phyloP scores from a whole-genome alignment of 352 stramenopile species.

The Phytophthora ohioensis region DNA sequence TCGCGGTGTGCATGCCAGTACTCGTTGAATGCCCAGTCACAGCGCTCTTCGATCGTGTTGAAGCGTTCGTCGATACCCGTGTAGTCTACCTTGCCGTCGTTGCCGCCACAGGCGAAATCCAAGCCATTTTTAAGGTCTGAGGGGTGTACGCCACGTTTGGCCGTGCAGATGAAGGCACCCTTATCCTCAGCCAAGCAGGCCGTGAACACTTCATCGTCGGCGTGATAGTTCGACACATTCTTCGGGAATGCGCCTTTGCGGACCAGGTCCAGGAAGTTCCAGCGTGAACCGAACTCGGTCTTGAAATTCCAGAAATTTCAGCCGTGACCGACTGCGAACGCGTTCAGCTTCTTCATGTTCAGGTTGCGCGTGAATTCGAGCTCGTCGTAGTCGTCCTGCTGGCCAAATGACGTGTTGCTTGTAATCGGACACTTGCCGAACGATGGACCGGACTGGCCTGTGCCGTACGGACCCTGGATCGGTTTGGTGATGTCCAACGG shows the following conservation, averaged over 20 bases:
- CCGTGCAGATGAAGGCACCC: constrained; percentile 70
- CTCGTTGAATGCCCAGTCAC: constrained; percentile 75
- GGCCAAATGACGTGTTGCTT: constrained; percentile 84
- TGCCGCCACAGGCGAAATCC: constrained; percentile 65
- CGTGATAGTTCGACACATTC: constrained; percentile 71
- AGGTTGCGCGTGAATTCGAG: constrained; percentile 82
- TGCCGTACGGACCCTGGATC: too few relatives aligned
- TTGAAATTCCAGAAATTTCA: constrained; percentile 97
- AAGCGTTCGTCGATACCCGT: constrained; percentile 48
- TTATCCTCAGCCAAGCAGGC: constrained; percentile 77
- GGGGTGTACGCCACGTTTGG: constrained; percentile 70
- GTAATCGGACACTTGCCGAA: constrained; percentile 88
- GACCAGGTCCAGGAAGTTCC: constrained; percentile 87
- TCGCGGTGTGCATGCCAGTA: constrained; percentile 75
- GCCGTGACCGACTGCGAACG: constrained; percentile 91
- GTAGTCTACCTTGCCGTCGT: constrained; percentile 58
- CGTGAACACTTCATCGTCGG: constrained; percentile 63
- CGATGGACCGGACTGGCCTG: too few relatives aligned
- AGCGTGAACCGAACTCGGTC: constrained; percentile 91
- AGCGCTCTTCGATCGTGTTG: constrained; percentile 64
- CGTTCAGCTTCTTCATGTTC: constrained; percentile 92
- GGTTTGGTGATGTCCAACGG: constrained; percentile 73
- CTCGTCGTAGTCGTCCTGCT: constrained; percentile 84
- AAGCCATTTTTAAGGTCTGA: constrained; percentile 63
- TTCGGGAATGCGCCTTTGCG: constrained; percentile 73